Evolutionary conservation across 305 asterid genomes (phyloP), one percentile per base, ranked within the genome.

Genomic region (Fraxinus nigra): DNA sequence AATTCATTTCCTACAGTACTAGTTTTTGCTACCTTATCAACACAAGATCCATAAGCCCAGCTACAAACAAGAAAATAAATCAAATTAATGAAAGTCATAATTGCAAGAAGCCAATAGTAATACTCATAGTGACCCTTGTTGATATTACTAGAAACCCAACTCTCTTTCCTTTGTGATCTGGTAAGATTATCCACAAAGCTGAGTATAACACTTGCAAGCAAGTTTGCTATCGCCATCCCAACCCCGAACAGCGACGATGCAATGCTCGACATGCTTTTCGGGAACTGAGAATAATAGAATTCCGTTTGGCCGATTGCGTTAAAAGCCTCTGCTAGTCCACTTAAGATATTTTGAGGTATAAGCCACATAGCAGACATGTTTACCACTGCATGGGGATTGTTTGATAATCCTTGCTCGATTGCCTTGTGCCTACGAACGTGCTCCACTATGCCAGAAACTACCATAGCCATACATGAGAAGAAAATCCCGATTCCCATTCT

Each of bases 361-460:
- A 91, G 89, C 95, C 95, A 92, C 85, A 90, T 48, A 0, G 94
- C 94, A 5, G 97, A 91, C 94, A 92, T 91, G 59, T 80, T 78
- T 7, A 89, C 84, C 5, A 88, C 72, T 7, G 83, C 89, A 11
- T 63, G 80, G 2, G 95, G 95, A 61, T 84, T 48, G 79, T 88
- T 80, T 0, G 51, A 78, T 18, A 88, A 65, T 2, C 95, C 93
- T 80, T 88, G 84, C 32, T 79, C 81, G n/a, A 87, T 85, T 8
- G 94, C 95, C 13, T 46, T 83, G 59, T 72, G 82, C 24, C 91
- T 82, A 8, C 97, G 85, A 1, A 79, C 24, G 2, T 84, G 85
- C 89, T 92, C 97, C 24, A 92, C 92, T 0, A 82, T 35, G 8
- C 89, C 97, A 0, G 92, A 72, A 72, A 89, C 87, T 5, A 78